phyloP scores from a whole-genome alignment of 805 yeast species.

The Candida dajiaensis region DNA sequence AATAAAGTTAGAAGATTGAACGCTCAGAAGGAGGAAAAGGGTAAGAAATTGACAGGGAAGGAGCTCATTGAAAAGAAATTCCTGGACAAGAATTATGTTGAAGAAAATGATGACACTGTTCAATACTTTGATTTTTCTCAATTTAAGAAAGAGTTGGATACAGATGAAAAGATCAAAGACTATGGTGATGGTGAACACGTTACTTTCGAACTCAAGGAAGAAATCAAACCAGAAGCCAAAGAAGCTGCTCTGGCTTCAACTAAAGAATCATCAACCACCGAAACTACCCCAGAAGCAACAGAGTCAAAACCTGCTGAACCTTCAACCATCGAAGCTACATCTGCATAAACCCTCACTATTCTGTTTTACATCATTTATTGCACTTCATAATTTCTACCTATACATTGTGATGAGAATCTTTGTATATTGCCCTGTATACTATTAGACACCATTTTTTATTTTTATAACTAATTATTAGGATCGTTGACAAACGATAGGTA shows the following conservation, averaged over 20 bases:
- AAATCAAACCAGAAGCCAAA: slow-evolving; percentile 9
- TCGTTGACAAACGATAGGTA: no score
- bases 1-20: slow-evolving; percentile 54
- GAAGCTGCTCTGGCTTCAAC: not conserved
- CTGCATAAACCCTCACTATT: not conserved
- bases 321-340: not conserved
- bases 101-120: slow-evolving; percentile 36
- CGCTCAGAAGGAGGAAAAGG: slow-evolving; percentile 34
- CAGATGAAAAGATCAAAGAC: slow-evolving; percentile 8
- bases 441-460: not conserved
- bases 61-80: slow-evolving; percentile 61
- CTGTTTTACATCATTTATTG: slow-evolving; percentile 1
- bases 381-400: not conserved
- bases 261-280: not conserved
- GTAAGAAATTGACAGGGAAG: slow-evolving; percentile 55
- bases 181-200: slow-evolving; percentile 18
- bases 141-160: slow-evolving; percentile 30
- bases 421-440: slow-evolving; percentile 9
- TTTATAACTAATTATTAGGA: no score
- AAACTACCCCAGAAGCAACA: not conserved
- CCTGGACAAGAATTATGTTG: slow-evolving; percentile 49
- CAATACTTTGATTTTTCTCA: slow-evolving; percentile 38
- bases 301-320: not conserved
- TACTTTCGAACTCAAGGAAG: slow-evolving; percentile 25
- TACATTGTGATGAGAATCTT: slow-evolving; percentile 22